Evolutionary conservation across 495 filamentous ascomycete species (phyloP).

Genomic region (Immersiella caudata): DNA sequence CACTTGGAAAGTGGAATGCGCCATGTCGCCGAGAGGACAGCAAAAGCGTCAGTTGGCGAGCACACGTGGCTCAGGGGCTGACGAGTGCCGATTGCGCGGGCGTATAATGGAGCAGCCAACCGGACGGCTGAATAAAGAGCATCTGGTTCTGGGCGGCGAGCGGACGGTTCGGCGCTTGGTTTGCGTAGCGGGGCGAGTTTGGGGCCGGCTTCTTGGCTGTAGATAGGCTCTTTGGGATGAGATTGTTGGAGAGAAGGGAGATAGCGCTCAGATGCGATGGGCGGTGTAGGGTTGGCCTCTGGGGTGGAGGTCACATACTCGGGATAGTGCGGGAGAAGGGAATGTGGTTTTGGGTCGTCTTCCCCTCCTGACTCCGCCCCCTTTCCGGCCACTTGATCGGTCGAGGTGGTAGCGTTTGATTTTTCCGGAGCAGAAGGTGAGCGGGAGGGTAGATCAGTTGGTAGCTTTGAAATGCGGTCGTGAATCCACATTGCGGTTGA

Average conservation of each 20-base stretch:
- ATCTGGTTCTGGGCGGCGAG: slow-evolving; percentile 18
- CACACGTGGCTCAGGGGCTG: slow-evolving; percentile 24
- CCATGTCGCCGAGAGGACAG: slow-evolving; percentile 28
- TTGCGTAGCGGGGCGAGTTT: not conserved
- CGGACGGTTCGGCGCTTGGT: not conserved
- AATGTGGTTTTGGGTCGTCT: slow-evolving; percentile 17
- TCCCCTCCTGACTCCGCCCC: not conserved
- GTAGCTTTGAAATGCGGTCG: slow-evolving; percentile 21
- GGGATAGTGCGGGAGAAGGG: slow-evolving; percentile 25
- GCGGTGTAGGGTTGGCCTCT: not conserved
- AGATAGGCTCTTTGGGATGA: not conserved
- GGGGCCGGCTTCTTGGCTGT: not conserved
- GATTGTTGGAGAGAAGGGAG: not conserved
- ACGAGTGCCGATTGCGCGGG: slow-evolving; percentile 25
- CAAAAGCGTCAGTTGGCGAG: slow-evolving; percentile 22
- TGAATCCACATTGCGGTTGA: slow-evolving; percentile 27
- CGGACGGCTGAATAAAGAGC: slow-evolving; percentile 27
- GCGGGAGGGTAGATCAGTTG: slow-evolving; percentile 9
- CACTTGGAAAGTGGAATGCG: slow-evolving; percentile 26
- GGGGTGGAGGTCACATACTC: slow-evolving; percentile 5
- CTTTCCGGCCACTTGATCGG: not conserved
- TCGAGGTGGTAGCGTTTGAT: not conserved
- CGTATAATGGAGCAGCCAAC: slow-evolving; percentile 27
- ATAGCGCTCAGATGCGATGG: not conserved
- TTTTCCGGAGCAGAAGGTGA: not conserved